Evolutionary conservation across 768 basidiomycete genomes (phyloP).

Genomic region (Termitomyces sp.): DNA sequence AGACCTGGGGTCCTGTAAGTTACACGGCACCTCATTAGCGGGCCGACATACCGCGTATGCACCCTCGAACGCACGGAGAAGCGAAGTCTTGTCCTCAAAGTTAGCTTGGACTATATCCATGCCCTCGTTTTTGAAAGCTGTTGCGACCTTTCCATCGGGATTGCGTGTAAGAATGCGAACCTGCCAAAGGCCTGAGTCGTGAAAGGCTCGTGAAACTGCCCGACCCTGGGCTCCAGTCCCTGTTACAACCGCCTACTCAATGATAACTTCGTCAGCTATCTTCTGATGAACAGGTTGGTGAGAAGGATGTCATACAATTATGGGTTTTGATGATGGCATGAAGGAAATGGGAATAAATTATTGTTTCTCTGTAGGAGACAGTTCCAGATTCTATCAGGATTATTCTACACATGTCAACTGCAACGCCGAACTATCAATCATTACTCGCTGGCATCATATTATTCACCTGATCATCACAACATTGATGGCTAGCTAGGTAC

Average conservation of each 20-base stretch:
- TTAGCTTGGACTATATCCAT: slow-evolving; percentile 9
- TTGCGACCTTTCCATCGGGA: slow-evolving; percentile 1
- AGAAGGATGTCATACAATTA: background rate
- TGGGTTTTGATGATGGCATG: background rate
- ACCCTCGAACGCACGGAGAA: slow-evolving; percentile 8
- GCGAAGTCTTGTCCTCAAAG: slow-evolving; percentile 8
- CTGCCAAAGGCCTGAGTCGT: slow-evolving; percentile 11
- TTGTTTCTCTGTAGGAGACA: background rate
- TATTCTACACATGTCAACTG: background rate
- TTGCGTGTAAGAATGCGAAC: slow-evolving; percentile 13
- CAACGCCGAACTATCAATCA: background rate
- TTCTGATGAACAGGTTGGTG: background rate
- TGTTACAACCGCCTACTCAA: slow-evolving; percentile 8
- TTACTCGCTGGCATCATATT: too few species aligned
- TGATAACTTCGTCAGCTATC: background rate
- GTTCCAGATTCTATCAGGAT: background rate
- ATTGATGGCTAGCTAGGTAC: too few species aligned
- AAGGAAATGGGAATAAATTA: background rate
- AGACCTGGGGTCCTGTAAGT: slow-evolving; percentile 2
- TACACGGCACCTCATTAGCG: background rate
- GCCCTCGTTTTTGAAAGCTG: slow-evolving; percentile 1
- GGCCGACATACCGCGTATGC: slow-evolving; percentile 2
- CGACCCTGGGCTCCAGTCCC: slow-evolving; percentile 12
- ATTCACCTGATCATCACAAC: too few species aligned
- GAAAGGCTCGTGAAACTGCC: slow-evolving; percentile 8